Base-by-base conservation (phyloP, 495 filamentous ascomycete species). In the Xylaria castorea region DNA sequence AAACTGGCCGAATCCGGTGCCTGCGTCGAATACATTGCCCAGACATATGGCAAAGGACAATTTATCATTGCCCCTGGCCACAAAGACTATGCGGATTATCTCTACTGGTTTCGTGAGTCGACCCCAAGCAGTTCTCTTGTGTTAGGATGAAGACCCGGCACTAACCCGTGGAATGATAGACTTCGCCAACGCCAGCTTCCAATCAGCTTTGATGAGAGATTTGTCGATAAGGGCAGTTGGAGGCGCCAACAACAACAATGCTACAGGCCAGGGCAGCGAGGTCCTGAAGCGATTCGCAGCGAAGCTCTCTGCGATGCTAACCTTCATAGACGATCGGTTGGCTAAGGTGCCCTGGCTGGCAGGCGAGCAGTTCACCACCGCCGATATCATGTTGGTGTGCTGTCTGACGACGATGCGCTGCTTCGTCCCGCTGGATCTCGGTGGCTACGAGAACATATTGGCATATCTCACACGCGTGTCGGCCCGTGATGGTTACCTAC, bases 311-410 rank as follows among this genome's bases (percentile, higher is more conserved):
- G 66, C 71, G 53, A 57, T 75, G 5, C 73, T 89, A 12, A 60
- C 68, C 20, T 74, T 81, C 20, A 62, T 90, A 36, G 82, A 91
- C 66, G 71, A 80, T 22, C 74, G 85, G 30, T 74, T 91, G 7
- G 73, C 69, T 2, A 74, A 82, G 38, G 83, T 83, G n/a, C 74
- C 80, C 30, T 91, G 84, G 80, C 75, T 92, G n/a, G 89, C 88
- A 0, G 90, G 89, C 16, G 78, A 85, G 30, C 79, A 88, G 63
- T 87, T 92, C 70, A 91, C 88, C 0, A 87, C 84, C 0, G 90
- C 90, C 1, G 90, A 92, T 82, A 82, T 91, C 42, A 91, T 90
- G 86, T 82, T 68, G 6, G 77, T 90, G 9, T 87, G 81, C 66
- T 80, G 79, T 36, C 77, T 91, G 58, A 89, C 88, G 3, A 90